Evolutionary conservation across 2,329 filamentous ascomycete species (phyloP), one percentile per base, ranked within the genome.

Genomic region (Fusarium azukiicola): DNA sequence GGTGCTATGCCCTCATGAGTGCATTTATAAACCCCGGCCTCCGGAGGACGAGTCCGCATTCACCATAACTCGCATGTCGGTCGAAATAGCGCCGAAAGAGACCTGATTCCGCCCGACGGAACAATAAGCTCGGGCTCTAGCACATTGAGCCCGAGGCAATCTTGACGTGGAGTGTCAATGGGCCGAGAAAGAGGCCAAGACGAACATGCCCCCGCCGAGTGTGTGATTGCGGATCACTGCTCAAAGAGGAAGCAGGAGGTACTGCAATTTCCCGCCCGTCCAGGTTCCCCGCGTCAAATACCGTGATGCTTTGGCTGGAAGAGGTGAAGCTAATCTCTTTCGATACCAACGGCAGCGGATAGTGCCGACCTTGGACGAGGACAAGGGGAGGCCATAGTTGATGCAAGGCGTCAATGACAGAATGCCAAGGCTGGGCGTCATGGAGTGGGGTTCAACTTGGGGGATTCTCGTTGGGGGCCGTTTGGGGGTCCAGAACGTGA

Each of bases 1-100:
- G 78, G 78, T 44, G 9, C 67, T 27, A 72, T 80, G 56, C 69
- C 78, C 46, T 67, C 64, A 80, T 80, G 36, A 77, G 77, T 7
- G 5, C 21, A 68, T 69, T 32, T 46, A 42, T 56, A 50, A 40
- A 61, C 17, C 14, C 42, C 67, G 58, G 5, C 14, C 27, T 32
- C 69, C 71, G 44, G 47, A 79, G 46, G 23, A 56, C 36, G 61
- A 21, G 46, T 49, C 67, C 71, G 6, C 23, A 12, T 72, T 73
- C 77, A 67, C 61, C 68, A 52, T 56, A 75, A 36, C 42, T 79
- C 74, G 77, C 69, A 6, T 27, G n/a, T 73, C 77, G 77, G 77
- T 17, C 6, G 14, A 74, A 56, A 54, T 14, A 5, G 17, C 0
- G 3, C 77, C 77, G 77, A 79, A 44, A 44, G 67, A 14, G 67